Base-by-base conservation (phyloP, 768 basidiomycete genomes). In the Udeniomyces megalosporus region DNA sequence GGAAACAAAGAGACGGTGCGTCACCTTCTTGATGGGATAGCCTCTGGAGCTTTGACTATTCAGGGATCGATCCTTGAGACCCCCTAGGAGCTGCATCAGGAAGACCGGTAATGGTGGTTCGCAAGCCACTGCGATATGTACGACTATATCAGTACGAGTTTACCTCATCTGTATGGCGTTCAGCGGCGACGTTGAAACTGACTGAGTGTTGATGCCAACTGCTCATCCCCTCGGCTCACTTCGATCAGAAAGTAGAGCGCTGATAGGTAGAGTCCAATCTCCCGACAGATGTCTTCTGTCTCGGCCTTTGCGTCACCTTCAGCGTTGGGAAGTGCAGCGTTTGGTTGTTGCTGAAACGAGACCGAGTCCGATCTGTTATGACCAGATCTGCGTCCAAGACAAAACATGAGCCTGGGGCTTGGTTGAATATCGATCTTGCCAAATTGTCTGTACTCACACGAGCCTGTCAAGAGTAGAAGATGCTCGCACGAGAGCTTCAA, bases 171-270 rank as follows among this genome's bases (percentile, higher is more conserved):
- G 38, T n/a, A n/a, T n/a, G n/a, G n/a, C n/a, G n/a, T n/a, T n/a
- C n/a, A n/a, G n/a, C n/a, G n/a, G n/a, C n/a, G n/a, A n/a, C n/a
- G n/a, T n/a, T n/a, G n/a, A n/a, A n/a, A 73, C 92, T 78, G 74
- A 95, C 93, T 97, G 52, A 97, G 77, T 74, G 97, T 93, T 68
- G 95, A 91, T 2, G 88, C 91, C 72, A 97, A 96, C 68, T 90
- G 84, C 62, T 92, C 89, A 67, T 95, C 86, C 3, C 85, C 84
- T 71, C 93, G 86, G 74, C 89, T 90, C 29, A 91, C 80, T 75
- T 97, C 93, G 15, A 96, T 84, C 59, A 97, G 75, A 71, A 95
- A 90, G 72, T 97, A 99, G 48, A 96, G 76, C 83, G 96, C 88
- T 10, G 88, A 90, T 32, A 96, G 80, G 69, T 89, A 88, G n/a